Evolutionary conservation across 441 rosid species (phyloP).

Genomic region (Flueggea neowawraea): DNA sequence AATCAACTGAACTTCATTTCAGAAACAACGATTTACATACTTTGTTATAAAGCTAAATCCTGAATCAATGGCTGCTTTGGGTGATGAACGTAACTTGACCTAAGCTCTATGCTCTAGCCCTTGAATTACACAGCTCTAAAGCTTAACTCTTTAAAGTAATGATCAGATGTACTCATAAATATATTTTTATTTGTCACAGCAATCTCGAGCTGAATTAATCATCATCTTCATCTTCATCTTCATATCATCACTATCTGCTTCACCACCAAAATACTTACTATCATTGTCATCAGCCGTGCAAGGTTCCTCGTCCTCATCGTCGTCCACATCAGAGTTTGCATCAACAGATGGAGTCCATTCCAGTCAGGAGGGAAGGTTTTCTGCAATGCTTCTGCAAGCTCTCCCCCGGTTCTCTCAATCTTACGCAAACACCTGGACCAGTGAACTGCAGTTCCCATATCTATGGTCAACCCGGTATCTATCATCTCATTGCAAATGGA

Average conservation of each 20-base stretch:
- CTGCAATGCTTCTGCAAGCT: slow-evolving; percentile 85
- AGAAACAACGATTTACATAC: too few relatives aligned
- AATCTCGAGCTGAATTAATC: not conserved
- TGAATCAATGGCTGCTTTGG: too few relatives aligned
- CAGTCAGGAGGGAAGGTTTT: slow-evolving; percentile 97
- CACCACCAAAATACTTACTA: slow-evolving; percentile 19
- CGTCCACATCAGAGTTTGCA: slow-evolving; percentile 33
- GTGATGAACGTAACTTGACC: too few relatives aligned
- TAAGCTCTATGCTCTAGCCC: too few relatives aligned
- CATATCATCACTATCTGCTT: slow-evolving; percentile 14
- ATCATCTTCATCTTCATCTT: slow-evolving; percentile 1
- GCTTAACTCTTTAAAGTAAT: too few relatives aligned
- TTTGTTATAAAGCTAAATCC: too few relatives aligned
- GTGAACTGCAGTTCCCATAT: slow-evolving; percentile 94
- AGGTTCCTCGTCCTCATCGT: slow-evolving; percentile 18
- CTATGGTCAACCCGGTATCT: slow-evolving; percentile 69
- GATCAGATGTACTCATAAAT: too few relatives aligned
- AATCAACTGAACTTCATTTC: too few relatives aligned
- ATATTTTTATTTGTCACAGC: too few relatives aligned
- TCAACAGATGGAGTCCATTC: slow-evolving; percentile 44
- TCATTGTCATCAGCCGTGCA: slow-evolving; percentile 14
- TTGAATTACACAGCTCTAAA: too few relatives aligned
- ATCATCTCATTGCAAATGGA: slow-evolving; percentile 75
- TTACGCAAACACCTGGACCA: slow-evolving; percentile 83
- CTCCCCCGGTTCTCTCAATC: slow-evolving; percentile 90